Percentiles rank a stretch among this genome's conserved stretches.
These are phyloP conservation scores for Trichoderma sp. DNA, from an alignment of 2,329 filamentous ascomycete species.

Conservation along the genomic window DNA sequence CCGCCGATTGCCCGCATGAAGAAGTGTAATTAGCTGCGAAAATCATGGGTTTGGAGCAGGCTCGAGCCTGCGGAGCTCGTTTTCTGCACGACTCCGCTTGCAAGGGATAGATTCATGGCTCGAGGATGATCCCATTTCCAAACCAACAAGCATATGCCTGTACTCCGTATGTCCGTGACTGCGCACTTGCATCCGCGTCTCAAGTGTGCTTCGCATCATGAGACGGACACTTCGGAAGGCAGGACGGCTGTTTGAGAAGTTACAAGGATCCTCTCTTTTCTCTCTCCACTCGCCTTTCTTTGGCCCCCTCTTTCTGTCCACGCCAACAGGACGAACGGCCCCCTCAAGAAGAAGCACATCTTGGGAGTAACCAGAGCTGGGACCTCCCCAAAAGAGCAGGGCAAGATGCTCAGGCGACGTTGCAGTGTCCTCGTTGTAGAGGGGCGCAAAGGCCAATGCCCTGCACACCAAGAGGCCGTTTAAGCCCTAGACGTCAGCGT, in stretches of 20 bases:
- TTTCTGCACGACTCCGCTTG: background rate
- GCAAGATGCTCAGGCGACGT: background rate
- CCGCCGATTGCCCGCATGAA: slow-evolving; percentile 10
- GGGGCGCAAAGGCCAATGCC: slow-evolving; percentile 10
- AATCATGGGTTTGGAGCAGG: background rate
- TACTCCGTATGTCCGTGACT: background rate
- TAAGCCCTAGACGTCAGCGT: slow-evolving; percentile 10
- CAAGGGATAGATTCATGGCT: slow-evolving; percentile 6
- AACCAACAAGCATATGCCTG: background rate
- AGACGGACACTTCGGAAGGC: slow-evolving; percentile 1
- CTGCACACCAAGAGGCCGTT: slow-evolving; percentile 3
- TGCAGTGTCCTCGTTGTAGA: slow-evolving; percentile 8
- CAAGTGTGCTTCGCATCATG: slow-evolving; percentile 25
- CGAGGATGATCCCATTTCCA: background rate
- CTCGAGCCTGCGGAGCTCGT: background rate
- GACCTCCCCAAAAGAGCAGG: slow-evolving; percentile 4
- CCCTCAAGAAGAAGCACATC: background rate
- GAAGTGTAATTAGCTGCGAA: background rate
- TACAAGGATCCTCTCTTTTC: background rate
- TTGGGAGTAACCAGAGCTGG: background rate
- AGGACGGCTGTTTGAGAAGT: slow-evolving; percentile 5
- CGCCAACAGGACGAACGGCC: background rate
- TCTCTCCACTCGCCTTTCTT: background rate
- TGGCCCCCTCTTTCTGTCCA: background rate
- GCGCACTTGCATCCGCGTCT: slow-evolving; percentile 19